Evolutionary conservation across 371 early-diverging fungal genomes (phyloP), one percentile per base, ranked within the genome.

Genomic region (Actinomucor elegans): DNA sequence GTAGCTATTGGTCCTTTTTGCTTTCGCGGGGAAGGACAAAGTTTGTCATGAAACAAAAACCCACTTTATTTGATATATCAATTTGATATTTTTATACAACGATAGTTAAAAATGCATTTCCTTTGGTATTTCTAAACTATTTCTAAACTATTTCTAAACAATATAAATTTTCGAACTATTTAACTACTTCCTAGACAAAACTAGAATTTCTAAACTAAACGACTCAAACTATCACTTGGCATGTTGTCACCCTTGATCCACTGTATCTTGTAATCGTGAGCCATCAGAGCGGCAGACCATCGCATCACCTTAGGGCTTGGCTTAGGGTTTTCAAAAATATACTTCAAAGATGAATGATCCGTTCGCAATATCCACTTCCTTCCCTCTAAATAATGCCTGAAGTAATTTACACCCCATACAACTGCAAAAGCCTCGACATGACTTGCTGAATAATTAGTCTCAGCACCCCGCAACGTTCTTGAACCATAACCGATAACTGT

Each of bases 371-470:
- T 21, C 28, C 68, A 69, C 1, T 47, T 23, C 0, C 48, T 8
- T 7, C 75, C 73, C 0, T 32, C 10, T 6, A 80, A 37, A 48
- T 65, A 73, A 26, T 65, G 67, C 3, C 56, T 48, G 46, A 65
- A 77, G 5, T 65, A 35, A n/a, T 57, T 36, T 3, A 67, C 37
- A n/a, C 64, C 75, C 66, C 61, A 69, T 2, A 75, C 48, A 4
- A 77, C 51, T 0, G 67, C 65, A 9, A 76, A 27, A 4, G 38
- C 38, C 31, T 54, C 54, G 0, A 38, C 17, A 14, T 46, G 35
- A 8, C n/a, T 29, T 3, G 24, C 20, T 11, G 15, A 21, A 32
- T 62, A 28, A 66, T 54, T 14, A 44, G n/a, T 5, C n/a, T n/a
- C n/a, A n/a, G n/a, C n/a, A n/a, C n/a, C n/a, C 38, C 38, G 7